Evolutionary conservation across 2,329 filamentous ascomycete genomes (phyloP).

Genomic region (Gnomoniopsis sp.): DNA sequence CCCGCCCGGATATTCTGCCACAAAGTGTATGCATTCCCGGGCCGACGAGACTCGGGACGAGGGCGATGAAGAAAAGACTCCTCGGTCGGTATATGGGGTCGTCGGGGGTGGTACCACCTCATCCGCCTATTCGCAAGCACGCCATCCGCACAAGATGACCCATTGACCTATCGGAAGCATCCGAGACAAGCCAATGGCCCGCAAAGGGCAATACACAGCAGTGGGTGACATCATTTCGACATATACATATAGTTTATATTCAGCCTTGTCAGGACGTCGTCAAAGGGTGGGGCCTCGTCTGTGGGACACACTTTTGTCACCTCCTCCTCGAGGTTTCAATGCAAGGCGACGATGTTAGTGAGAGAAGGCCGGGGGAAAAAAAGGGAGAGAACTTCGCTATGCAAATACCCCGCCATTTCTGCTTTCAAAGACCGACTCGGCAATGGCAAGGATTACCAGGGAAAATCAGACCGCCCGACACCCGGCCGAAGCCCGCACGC

Average conservation of each 20-base stretch:
- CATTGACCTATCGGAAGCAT: slow-evolving; percentile 13
- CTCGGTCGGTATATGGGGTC: no score
- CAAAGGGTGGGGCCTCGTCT: not conserved
- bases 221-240: slow-evolving; percentile 12
- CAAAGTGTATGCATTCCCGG: no score
- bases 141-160: slow-evolving; percentile 1
- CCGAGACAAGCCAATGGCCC: not conserved
- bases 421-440: not conserved
- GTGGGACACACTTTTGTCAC: not conserved
- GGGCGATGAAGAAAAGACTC: no score
- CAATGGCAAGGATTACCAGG: not conserved
- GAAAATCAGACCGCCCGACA: not conserved
- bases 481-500: slow-evolving; percentile 6
- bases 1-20: no score
- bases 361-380: no score
- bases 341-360: no score
- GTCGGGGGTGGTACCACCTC: not conserved
- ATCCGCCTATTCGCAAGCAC: slow-evolving; percentile 2
- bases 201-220: not conserved
- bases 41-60: no score
- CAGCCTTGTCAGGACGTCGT: not conserved
- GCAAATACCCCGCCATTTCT: not conserved
- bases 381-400: no score
- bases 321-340: no score
- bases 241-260: not conserved